phyloP scores from a whole-genome alignment of 1,284 basidiomycete species.

The Agaricales sp. region DNA sequence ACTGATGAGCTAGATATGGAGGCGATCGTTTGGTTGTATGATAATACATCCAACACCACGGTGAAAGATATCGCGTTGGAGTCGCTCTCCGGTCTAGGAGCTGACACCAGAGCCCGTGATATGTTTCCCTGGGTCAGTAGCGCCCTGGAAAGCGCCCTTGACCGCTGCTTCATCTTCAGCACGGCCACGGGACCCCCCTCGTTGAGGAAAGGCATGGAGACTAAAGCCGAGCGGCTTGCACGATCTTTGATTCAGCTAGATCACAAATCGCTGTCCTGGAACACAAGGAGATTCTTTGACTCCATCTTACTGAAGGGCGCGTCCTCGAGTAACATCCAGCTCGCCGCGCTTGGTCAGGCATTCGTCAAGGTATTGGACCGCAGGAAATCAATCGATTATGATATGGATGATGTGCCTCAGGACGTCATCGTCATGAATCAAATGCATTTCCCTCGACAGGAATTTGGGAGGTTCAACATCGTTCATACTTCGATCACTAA shows the following conservation, averaged over 20 bases:
- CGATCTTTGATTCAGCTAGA: not conserved
- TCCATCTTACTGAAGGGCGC: too few relatives aligned
- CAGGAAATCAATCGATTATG: too few relatives aligned
- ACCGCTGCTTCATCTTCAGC: not conserved
- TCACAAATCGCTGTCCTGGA: not conserved
- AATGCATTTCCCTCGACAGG: too few relatives aligned
- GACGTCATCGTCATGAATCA: too few relatives aligned
- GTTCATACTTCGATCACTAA: too few relatives aligned
- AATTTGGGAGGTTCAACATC: too few relatives aligned
- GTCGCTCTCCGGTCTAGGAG: not conserved
- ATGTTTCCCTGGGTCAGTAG: not conserved
- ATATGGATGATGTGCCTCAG: too few relatives aligned
- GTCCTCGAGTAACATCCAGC: too few relatives aligned
- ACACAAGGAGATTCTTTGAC: not conserved
- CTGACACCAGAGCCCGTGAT: not conserved
- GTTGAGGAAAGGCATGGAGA: not conserved
- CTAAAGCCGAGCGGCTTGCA: not conserved
- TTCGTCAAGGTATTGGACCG: too few relatives aligned
- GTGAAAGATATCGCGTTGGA: not conserved
- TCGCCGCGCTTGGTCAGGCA: too few relatives aligned
- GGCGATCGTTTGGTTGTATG: not conserved
- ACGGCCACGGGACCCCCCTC: not conserved
- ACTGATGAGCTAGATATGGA: not conserved
- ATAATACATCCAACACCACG: not conserved
- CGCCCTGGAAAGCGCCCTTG: not conserved